Evolutionary conservation across 2,329 filamentous ascomycete species (phyloP), one percentile per base, ranked within the genome.

Genomic region (Bisporella sp.): DNA sequence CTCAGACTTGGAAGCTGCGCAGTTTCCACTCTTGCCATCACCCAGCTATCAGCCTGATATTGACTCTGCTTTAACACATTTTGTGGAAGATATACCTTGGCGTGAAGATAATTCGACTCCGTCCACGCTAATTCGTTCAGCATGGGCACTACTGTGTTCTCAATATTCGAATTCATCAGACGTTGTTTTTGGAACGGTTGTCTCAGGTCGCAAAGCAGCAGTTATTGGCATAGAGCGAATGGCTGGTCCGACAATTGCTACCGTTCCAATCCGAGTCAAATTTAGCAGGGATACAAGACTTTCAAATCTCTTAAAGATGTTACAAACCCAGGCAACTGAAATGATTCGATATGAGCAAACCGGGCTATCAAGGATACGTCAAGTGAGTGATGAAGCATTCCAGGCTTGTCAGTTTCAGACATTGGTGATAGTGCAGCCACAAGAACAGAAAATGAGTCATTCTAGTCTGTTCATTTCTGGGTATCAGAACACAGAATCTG

Each of bases 181-280:
- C 28, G 58, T 71, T 5, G 54, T 57, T 2, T 66, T 70, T 53
- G 70, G 69, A 1, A 51, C 55, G 9, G 63, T 66, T 2, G 43
- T 71, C 1, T 64, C 62, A 1, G 68, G 69, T 5, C 64, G 70
- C 2, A 63, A 56, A 30, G 51, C 68, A 5, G 63, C 65, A 1
- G 31, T 71, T 1, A 12, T 48, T 3, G 64, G 64, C 6, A 55
- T 61, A 2, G 52, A 58, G 6, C 54, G 59, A 12, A 59, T 62
- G 1, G 55, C 68, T 4, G 70, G 69, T 0, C 67, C 69, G 0
- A 45, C 49, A 4, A 21, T 51, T 8, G 28, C 44, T 9, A 51
- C 49, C 6, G 45, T 51, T 5, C 45, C 49, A 28, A 9, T 37
- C n/a, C 6, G 30, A 5, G 31, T 46, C 5, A 11, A 12, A 21